Evolutionary conservation across 1,284 basidiomycete genomes (phyloP), one percentile per base, ranked within the genome.

Genomic region (Mycena citricolor): DNA sequence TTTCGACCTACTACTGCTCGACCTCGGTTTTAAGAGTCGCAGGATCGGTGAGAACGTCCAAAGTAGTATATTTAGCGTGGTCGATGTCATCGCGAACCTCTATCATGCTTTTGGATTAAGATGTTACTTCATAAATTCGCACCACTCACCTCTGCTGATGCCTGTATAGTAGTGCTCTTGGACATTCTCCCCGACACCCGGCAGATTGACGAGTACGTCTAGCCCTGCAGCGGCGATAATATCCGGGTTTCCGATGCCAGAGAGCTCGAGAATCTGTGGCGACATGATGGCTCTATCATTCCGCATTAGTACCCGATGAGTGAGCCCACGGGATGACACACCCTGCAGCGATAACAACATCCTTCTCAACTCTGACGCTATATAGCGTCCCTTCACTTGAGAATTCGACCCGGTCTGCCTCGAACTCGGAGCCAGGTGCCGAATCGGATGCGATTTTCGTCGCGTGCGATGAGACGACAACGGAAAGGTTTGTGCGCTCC

Each of bases 301-400:
- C 34, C 4, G 37, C 19, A 5, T 20, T 1, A 8, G 16, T 16
- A 1, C 20, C 11, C 13, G 5, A 21, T 7, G n/a, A 14, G 31
- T 19, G 21, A 14, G 4, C 4, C 14, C 17, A n/a, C 5, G 37
- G 25, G 56, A 44, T 23, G 12, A 47, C 60, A 16, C 42, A 68
- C 66, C 68, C 69, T 3, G 69, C 62, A 23, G 61, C 61, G 8
- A 77, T 46, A 23, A 76, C 63, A 37, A 75, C 65, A 42, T 75
- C 69, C 32, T 56, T 58, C 3, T 12, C 17, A 8, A 40, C 48
- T 49, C n/a, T 11, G 8, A 39, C 38, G 10, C 19, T 42, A 12
- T 41, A 24, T 12, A 12, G 16, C 7, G n/a, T 16, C 8, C 23
- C 34, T 21, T 35, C 54, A 36, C 57, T 39, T 3, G 51, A 32